Evolutionary conservation across 495 filamentous ascomycete species (phyloP).

Genomic region (Achaetomiella virescens): DNA sequence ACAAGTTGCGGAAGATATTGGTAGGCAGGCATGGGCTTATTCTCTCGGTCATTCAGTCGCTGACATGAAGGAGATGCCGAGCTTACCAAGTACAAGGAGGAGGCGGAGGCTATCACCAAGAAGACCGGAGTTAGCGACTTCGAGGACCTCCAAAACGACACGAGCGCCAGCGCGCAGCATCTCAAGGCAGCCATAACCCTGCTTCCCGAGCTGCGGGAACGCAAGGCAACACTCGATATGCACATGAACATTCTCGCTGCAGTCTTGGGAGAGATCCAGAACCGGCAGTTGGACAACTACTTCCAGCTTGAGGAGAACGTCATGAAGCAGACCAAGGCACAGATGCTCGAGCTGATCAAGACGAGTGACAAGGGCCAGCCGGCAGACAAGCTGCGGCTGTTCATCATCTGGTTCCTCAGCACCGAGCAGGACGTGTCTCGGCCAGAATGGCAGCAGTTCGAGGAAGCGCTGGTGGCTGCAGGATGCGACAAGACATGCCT

Average conservation of each 20-base stretch:
- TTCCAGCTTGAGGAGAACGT: constrained; percentile 94
- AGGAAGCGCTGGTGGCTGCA: constrained; percentile 70
- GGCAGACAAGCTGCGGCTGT: constrained; percentile 82
- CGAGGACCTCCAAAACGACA: constrained; percentile 89
- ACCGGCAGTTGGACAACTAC: constrained; percentile 90
- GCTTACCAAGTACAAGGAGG: constrained; percentile 89
- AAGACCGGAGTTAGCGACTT: constrained; percentile 91
- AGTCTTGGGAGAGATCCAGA: constrained; percentile 34
- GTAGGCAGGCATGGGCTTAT: not conserved
- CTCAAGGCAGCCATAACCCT: constrained; percentile 92
- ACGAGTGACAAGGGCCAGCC: constrained; percentile 75
- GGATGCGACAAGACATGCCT: constrained; percentile 71
- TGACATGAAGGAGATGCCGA: constrained; percentile 42
- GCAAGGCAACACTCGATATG: constrained; percentile 90
- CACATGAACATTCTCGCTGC: constrained; percentile 72
- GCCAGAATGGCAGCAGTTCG: constrained; percentile 77
- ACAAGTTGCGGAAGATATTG: constrained; percentile 90
- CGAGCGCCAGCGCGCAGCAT: constrained; percentile 81
- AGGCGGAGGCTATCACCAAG: constrained; percentile 87
- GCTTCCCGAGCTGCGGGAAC: constrained; percentile 83
- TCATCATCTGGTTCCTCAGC: constrained; percentile 96
- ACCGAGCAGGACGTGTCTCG: constrained; percentile 83
- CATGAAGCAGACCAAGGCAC: constrained; percentile 82
- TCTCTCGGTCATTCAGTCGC: not conserved
- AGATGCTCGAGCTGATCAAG: constrained; percentile 83